Percentiles rank a stretch among this genome's conserved stretches.
Evolutionary conservation across 2,329 filamentous ascomycete genomes (phyloP).

Genomic region (Blumeria hordei): DNA sequence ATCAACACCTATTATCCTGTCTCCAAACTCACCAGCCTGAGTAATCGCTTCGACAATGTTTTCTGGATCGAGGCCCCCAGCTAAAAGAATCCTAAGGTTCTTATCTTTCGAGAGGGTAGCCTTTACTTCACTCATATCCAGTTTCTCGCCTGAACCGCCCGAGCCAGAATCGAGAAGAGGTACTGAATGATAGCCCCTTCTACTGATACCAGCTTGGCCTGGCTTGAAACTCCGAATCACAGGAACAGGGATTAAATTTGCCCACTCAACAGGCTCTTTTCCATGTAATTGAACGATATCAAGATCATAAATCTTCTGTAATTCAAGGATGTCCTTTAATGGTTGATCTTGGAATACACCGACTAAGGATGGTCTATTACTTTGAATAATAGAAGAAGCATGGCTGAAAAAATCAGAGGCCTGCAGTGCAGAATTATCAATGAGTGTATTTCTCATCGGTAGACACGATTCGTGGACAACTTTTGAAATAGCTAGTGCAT

Average conservation of each 20-base stretch:
- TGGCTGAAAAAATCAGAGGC: slow-evolving; percentile 49
- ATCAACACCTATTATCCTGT: slow-evolving; percentile 59
- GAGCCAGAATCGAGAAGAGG: slow-evolving; percentile 71
- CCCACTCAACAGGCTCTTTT: slow-evolving; percentile 80
- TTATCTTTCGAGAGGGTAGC: slow-evolving; percentile 38
- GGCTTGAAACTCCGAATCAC: slow-evolving; percentile 74
- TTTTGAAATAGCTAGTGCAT: slow-evolving; percentile 57
- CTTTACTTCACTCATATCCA: slow-evolving; percentile 50
- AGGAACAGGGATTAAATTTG: slow-evolving; percentile 66
- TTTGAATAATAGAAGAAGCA: slow-evolving; percentile 23
- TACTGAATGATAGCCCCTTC: slow-evolving; percentile 58
- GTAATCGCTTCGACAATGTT: slow-evolving; percentile 49
- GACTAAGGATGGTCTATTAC: slow-evolving; percentile 49
- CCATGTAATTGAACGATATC: slow-evolving; percentile 90
- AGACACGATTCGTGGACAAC: slow-evolving; percentile 34
- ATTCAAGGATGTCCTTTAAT: slow-evolving; percentile 53
- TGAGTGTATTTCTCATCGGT: not conserved
- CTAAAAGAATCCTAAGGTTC: slow-evolving; percentile 54
- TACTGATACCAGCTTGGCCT: slow-evolving; percentile 32
- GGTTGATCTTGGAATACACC: slow-evolving; percentile 90
- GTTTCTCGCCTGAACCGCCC: slow-evolving; percentile 54
- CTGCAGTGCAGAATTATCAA: slow-evolving; percentile 6
- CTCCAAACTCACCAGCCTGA: slow-evolving; percentile 32
- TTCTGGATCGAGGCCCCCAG: slow-evolving; percentile 58
- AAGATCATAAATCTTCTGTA: slow-evolving; percentile 51